Conservation (phyloP, 345 rosid species). For the Aquilaria malaccensis region DNA sequence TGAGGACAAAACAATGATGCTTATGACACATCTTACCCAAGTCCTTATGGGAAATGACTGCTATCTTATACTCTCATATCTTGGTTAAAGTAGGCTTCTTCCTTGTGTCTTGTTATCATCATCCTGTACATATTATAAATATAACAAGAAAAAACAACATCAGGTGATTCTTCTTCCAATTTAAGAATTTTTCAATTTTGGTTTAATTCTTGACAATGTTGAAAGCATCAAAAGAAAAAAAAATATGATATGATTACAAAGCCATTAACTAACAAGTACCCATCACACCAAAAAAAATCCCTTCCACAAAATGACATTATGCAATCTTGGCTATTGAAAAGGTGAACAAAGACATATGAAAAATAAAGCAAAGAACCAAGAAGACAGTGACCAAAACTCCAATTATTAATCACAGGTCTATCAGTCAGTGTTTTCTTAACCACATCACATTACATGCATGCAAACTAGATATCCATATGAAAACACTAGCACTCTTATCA, state of each 20-base stretch:
- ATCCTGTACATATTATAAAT: conserved; percentile 23
- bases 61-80: conserved; percentile 42
- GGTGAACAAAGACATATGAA: too few relatives aligned
- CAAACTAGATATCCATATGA: too few relatives aligned
- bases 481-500: too few relatives aligned
- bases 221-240: neutral
- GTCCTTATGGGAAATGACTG: conserved; percentile 49
- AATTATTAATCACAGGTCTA: too few relatives aligned
- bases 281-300: too few relatives aligned
- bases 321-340: too few relatives aligned
- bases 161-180: neutral
- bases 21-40: conserved; percentile 48
- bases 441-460: too few relatives aligned
- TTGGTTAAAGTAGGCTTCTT: conserved; percentile 59
- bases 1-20: conserved; percentile 1
- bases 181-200: neutral
- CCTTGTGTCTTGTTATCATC: conserved; percentile 56
- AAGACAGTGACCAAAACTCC: too few relatives aligned
- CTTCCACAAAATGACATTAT: too few relatives aligned
- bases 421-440: too few relatives aligned
- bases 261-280: neutral
- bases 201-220: neutral
- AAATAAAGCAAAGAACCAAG: too few relatives aligned
- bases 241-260: neutral
- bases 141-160: neutral